Conservation (phyloP, 208 protist species). For the Balamuthia mandrillaris region DNA sequence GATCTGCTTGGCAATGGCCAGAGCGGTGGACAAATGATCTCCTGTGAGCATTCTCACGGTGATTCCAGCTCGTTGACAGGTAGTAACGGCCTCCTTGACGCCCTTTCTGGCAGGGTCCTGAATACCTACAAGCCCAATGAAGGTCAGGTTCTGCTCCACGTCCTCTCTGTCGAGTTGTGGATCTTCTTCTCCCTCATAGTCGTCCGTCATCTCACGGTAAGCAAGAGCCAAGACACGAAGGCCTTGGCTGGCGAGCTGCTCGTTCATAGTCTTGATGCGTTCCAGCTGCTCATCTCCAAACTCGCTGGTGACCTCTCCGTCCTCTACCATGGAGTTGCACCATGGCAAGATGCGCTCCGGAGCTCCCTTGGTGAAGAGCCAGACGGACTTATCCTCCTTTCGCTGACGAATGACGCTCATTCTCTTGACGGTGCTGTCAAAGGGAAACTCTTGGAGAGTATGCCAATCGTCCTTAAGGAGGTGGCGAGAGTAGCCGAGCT, state of each 20-base stretch:
- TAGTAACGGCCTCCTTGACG: constrained; percentile 79
- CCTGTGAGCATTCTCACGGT: constrained; percentile 49
- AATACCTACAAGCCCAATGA: constrained; percentile 89
- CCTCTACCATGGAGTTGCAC: background rate
- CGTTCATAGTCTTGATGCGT: background rate
- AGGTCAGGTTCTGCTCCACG: constrained; percentile 83
- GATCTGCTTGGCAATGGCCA: constrained; percentile 80
- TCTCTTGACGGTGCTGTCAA: constrained; percentile 19
- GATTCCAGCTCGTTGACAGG: background rate
- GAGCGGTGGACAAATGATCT: constrained; percentile 81
- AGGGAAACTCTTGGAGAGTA: background rate
- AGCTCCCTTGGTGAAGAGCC: constrained; percentile 10
- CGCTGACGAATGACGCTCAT: constrained; percentile 18
- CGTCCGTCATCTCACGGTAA: background rate
- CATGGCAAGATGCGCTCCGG: background rate
- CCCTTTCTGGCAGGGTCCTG: constrained; percentile 88
- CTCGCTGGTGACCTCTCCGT: constrained; percentile 3
- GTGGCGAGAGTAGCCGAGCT: no score
- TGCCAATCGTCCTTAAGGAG: background rate
- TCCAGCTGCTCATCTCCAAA: constrained; percentile 8
- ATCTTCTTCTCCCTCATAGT: background rate
- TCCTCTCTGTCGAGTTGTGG: constrained; percentile 59
- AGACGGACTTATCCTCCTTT: background rate
- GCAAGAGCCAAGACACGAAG: constrained; percentile 54
- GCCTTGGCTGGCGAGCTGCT: constrained; percentile 14